phyloP scores from a whole-genome alignment of 73 alveolate species.

The Paraurostyla sp. region DNA sequence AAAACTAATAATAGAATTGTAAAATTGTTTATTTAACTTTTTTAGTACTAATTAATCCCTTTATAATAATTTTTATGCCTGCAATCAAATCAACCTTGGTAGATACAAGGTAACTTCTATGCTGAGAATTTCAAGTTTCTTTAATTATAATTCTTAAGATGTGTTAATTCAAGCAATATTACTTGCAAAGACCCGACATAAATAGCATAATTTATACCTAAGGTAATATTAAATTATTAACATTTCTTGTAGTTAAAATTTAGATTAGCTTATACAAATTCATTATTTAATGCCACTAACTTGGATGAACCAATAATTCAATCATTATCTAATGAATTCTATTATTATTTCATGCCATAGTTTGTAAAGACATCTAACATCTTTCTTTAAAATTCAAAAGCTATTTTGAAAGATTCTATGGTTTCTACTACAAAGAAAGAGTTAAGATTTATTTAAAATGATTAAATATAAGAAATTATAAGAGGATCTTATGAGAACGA shows the following conservation, averaged over 20 bases:
- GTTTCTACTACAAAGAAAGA: neutral
- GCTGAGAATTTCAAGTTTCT: neutral
- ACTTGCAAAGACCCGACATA: neutral
- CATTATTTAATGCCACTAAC: conserved; percentile 13
- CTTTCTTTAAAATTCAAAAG: neutral
- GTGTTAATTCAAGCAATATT: neutral
- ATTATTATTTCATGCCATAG: conserved; percentile 7
- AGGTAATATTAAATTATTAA: neutral
- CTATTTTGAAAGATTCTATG: neutral
- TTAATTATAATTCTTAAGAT: neutral
- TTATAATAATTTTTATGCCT: neutral
- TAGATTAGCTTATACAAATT: neutral
- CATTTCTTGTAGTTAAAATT: neutral
- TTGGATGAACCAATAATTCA: neutral
- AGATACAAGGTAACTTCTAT: neutral
- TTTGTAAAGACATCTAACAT: neutral
- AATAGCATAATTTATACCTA: neutral
- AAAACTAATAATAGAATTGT: neutral
- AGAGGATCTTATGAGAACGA: neutral
- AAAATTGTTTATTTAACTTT: neutral
- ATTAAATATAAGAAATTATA: neutral
- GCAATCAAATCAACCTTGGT: neutral
- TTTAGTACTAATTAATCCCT: neutral
- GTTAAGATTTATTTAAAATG: neutral
- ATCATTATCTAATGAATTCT: neutral